These are phyloP conservation scores for Saprolegnia parasitica DNA, from an alignment of 352 stramenopile species.

Conservation along the genomic window DNA sequence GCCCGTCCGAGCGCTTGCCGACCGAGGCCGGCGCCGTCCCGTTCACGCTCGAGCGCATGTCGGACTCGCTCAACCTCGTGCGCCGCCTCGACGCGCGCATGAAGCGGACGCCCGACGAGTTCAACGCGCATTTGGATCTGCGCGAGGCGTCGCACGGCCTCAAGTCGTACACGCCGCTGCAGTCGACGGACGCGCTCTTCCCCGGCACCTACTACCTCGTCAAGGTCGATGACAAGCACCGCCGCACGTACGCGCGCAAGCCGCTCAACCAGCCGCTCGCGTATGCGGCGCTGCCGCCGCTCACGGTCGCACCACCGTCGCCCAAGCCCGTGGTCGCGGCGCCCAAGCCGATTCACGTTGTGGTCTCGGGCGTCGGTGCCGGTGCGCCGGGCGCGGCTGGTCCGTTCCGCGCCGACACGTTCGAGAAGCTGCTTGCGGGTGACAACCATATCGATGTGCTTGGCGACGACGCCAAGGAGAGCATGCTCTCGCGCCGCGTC, in stretches of 20 bases:
- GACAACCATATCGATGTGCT: conserved; percentile 88
- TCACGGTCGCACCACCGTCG: conserved; percentile 42
- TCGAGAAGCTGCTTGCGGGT: conserved; percentile 85
- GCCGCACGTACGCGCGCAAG: conserved; percentile 80
- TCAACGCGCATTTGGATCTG: conserved; percentile 88
- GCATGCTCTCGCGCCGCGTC: conserved; percentile 92
- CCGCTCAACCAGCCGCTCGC: conserved; percentile 38
- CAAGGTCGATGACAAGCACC: conserved; percentile 85
- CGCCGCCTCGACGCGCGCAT: conserved; percentile 76
- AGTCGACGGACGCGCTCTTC: conserved; percentile 57
- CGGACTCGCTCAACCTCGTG: conserved; percentile 70
- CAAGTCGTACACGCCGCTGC: conserved; percentile 59
- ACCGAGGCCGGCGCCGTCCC: conserved; percentile 24
- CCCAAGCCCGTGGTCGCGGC: conserved; percentile 38
- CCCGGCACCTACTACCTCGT: conserved; percentile 90
- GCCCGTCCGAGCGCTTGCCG: conserved; percentile 30
- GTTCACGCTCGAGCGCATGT: conserved; percentile 90
- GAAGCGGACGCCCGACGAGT: conserved; percentile 84
- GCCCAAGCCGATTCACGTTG: conserved; percentile 51
- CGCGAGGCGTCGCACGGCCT: conserved; percentile 78
- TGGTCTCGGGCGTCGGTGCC: conserved; percentile 90
- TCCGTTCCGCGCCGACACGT: conserved; percentile 73
- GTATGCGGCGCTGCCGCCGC: conserved; percentile 31
- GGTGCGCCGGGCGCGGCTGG: conserved; percentile 77
- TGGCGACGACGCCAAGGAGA: conserved; percentile 52